Evolutionary conservation across 495 filamentous ascomycete genomes (phyloP).

Genomic region (Parathielavia hyrcaniae): DNA sequence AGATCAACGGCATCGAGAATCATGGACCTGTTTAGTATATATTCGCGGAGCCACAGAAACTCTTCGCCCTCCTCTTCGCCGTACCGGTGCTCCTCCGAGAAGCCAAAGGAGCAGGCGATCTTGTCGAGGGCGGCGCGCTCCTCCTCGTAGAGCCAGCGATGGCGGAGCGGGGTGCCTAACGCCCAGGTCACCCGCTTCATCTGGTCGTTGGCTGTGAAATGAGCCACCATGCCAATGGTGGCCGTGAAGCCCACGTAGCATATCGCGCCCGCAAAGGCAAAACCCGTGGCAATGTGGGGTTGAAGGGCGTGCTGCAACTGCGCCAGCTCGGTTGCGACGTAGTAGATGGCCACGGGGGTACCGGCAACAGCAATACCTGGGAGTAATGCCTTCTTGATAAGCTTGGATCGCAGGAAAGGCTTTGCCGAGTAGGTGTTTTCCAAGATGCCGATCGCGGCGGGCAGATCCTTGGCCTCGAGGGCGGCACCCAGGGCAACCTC

Average conservation of each 20-base stretch:
- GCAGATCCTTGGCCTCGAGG: conserved; percentile 66
- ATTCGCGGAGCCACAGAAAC: conserved; percentile 79
- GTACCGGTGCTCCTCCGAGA: conserved; percentile 66
- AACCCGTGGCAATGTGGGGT: conserved; percentile 58
- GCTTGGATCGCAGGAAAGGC: conserved; percentile 64
- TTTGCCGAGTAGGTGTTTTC: conserved; percentile 67
- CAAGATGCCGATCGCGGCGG: conserved; percentile 71
- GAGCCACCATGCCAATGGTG: conserved; percentile 72
- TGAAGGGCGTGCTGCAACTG: conserved; percentile 65
- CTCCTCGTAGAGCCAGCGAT: conserved; percentile 89
- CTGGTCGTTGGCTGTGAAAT: conserved; percentile 84
- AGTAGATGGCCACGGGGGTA: conserved; percentile 64
- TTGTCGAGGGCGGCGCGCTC: conserved; percentile 85
- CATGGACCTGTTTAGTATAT: conserved; percentile 75
- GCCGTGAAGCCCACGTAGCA: conserved; percentile 75
- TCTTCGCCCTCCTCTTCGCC: conserved; percentile 89
- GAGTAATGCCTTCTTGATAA: conserved; percentile 42
- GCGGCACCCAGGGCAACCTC: conserved; percentile 68
- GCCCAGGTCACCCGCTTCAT: conserved; percentile 90
- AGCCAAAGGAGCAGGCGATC: conserved; percentile 83
- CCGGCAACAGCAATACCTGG: conserved; percentile 40
- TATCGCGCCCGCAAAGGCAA: conserved; percentile 71
- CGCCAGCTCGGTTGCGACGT: conserved; percentile 56
- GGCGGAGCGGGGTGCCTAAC: conserved; percentile 65
- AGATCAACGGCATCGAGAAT: conserved; percentile 77